phyloP scores from a whole-genome alignment of 2,329 filamentous ascomycete species.

The Metarhizium album region DNA sequence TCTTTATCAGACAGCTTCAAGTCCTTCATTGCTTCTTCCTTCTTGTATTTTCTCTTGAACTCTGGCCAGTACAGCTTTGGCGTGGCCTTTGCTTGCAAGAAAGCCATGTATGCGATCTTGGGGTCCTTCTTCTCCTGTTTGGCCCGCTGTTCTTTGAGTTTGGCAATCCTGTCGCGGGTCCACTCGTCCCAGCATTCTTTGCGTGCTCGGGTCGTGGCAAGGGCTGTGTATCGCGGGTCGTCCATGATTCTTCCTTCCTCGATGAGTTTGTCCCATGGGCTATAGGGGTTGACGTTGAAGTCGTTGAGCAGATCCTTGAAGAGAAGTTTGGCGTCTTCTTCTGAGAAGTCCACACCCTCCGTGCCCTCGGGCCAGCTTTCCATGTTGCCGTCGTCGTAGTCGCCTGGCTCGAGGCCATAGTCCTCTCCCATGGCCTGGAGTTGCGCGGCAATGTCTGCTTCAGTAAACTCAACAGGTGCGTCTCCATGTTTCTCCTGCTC shows the following conservation, averaged over 20 bases:
- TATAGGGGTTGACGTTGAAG: constrained; percentile 72
- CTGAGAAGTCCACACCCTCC: constrained; percentile 58
- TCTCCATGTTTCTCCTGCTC: constrained; percentile 32
- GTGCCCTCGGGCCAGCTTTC: constrained; percentile 59
- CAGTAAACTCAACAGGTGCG: constrained; percentile 66
- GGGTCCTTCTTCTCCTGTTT: constrained; percentile 75
- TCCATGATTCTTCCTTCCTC: constrained; percentile 74
- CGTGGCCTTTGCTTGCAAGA: constrained; percentile 72
- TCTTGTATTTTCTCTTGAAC: constrained; percentile 84
- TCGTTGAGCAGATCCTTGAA: constrained; percentile 86
- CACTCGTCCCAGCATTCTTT: constrained; percentile 78
- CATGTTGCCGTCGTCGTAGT: constrained; percentile 57
- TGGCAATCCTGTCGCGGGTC: constrained; percentile 65
- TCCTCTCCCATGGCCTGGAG: constrained; percentile 79
- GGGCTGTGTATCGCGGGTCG: constrained; percentile 75
- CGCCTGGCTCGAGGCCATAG: constrained; percentile 67
- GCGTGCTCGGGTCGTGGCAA: constrained; percentile 70
- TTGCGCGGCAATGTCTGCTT: constrained; percentile 90
- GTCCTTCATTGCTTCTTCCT: constrained; percentile 71
- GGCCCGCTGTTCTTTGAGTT: constrained; percentile 60
- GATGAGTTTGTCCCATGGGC: constrained; percentile 81
- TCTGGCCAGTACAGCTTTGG: constrained; percentile 96
- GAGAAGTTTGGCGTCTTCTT: constrained; percentile 64
- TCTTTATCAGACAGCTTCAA: constrained; percentile 62
- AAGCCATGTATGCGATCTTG: constrained; percentile 66